A percentile compares a stretch with the other conserved stretches of the same genome.
These are phyloP conservation scores for Lachnellula occidentalis DNA, from an alignment of 2,329 filamentous ascomycete genomes.

Conservation along the genomic window DNA sequence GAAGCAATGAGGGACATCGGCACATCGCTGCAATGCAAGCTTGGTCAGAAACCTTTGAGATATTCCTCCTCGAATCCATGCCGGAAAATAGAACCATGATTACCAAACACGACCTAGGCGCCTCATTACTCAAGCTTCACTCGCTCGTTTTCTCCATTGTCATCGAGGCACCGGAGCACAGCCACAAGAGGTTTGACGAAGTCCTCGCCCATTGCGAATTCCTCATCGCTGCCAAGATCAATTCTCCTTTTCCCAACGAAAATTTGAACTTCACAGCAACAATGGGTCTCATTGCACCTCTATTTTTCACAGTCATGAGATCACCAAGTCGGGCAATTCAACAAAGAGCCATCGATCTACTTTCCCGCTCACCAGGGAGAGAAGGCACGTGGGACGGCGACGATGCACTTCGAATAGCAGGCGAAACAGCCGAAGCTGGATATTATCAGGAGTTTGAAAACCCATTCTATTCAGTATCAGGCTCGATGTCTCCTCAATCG, in stretches of 20 bases:
- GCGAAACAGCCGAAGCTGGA: slow-evolving; percentile 6
- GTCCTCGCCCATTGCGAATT: slow-evolving; percentile 21
- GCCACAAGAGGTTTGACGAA: slow-evolving; percentile 19
- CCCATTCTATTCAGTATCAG: neutral
- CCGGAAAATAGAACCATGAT: slow-evolving; percentile 33
- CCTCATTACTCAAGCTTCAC: slow-evolving; percentile 36
- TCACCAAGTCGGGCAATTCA: slow-evolving; percentile 11
- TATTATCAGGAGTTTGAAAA: slow-evolving; percentile 1
- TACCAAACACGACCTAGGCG: slow-evolving; percentile 47
- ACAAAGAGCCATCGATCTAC: slow-evolving; percentile 17
- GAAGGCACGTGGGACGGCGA: slow-evolving; percentile 29
- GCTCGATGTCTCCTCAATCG: slow-evolving; percentile 2
- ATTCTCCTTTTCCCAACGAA: neutral
- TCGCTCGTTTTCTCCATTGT: slow-evolving; percentile 21
- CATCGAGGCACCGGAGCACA: slow-evolving; percentile 9
- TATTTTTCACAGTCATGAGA: slow-evolving; percentile 22
- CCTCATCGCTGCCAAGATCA: slow-evolving; percentile 6
- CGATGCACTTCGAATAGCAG: slow-evolving; percentile 18
- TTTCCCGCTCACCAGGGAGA: slow-evolving; percentile 18
- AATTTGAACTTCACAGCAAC: slow-evolving; percentile 18
- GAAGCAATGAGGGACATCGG: slow-evolving; percentile 47
- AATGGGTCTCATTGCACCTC: slow-evolving; percentile 24
- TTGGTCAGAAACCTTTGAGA: slow-evolving; percentile 18
- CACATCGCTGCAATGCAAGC: slow-evolving; percentile 36
- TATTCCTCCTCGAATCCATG: slow-evolving; percentile 7